Base-by-base conservation (phyloP, 805 yeast species). In the Wickerhamomyces strasburgensis region DNA sequence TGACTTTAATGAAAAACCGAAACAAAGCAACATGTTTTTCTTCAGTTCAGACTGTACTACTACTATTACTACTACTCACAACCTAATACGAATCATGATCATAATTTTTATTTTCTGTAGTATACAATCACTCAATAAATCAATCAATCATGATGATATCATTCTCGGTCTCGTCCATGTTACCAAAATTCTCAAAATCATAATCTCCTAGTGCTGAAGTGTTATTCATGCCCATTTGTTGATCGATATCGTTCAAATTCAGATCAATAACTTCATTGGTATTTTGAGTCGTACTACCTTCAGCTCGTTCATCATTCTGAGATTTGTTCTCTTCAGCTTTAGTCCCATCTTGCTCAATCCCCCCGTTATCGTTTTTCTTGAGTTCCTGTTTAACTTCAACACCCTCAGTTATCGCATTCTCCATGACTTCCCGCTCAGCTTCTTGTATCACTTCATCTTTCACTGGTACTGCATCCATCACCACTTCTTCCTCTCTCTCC, bases 111-210 rank as follows among this genome's bases (percentile, higher is more conserved):
- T n/a, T n/a, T n/a, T n/a, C n/a, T n/a, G n/a, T n/a, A n/a, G n/a
- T n/a, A n/a, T n/a, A n/a, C n/a, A n/a, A n/a, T n/a, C n/a, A n/a
- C n/a, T n/a, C n/a, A n/a, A 11, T 21, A 21, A 8, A 21, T 34
- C 32, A 43, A 16, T 40, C 46, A 14, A 44, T 29, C 46, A 46
- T 46, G 6, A 47, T 42, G 29, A 44, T 37, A 31, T 42, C 44
- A 17, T 46, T 31, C 18, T 42, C 44, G 19, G 34, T 39, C 19
- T 40, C 47, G n/a, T 40, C 50, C 29, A 42, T 40, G 16, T 37
- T 27, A 7, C 47, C 46, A 32, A 42, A 39, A 35, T 38, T 43
- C 14, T 37, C 47, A 29, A 45, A 43, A 31, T 41, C 47, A 31
- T 44, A 37, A 21, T 43, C 49, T 5, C 47, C 46, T n/a, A 46